Evolutionary conservation across 148 eudicot genomes (phyloP).

Genomic region (Rhododendron griersonianum): DNA sequence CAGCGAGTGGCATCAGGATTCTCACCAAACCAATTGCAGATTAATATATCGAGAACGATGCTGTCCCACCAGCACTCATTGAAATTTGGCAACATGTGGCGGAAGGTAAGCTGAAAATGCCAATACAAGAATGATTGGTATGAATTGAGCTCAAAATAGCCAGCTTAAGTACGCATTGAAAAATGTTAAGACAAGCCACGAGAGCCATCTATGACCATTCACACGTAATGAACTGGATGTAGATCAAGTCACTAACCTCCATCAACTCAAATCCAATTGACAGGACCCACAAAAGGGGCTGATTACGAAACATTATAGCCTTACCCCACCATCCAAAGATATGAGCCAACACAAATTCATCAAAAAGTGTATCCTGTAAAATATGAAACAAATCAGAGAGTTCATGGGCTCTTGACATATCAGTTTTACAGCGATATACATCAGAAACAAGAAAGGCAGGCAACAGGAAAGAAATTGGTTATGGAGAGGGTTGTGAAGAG

Average conservation of each 20-base stretch:
- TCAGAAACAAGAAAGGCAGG: slow-evolving; percentile 13
- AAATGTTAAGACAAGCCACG: neutral
- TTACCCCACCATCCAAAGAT: slow-evolving; percentile 99
- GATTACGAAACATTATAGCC: slow-evolving; percentile 99
- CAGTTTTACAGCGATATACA: neutral
- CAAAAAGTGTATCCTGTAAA: slow-evolving; percentile 82
- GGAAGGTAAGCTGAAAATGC: slow-evolving; percentile 76
- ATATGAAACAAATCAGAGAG: slow-evolving; percentile 20
- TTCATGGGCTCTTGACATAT: slow-evolving; percentile 3
- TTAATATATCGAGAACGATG: slow-evolving; percentile 83
- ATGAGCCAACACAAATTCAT: slow-evolving; percentile 91
- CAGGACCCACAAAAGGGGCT: slow-evolving; percentile 93
- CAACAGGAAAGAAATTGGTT: neutral
- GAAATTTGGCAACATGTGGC: slow-evolving; percentile 98
- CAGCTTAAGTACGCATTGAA: neutral
- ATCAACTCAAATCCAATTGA: slow-evolving; percentile 93
- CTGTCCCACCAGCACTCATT: slow-evolving; percentile 99
- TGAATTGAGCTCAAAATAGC: slow-evolving; percentile 3
- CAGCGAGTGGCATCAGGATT: slow-evolving; percentile 3
- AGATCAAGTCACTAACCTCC: slow-evolving; percentile 56
- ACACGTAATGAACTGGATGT: neutral
- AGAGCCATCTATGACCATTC: neutral
- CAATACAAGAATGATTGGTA: slow-evolving; percentile 5
- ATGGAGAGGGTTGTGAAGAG: slow-evolving; percentile 39
- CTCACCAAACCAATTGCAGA: slow-evolving; percentile 99